Evolutionary conservation across 1,139 yeast species (phyloP).

Genomic region (Ogataea hybrid): DNA sequence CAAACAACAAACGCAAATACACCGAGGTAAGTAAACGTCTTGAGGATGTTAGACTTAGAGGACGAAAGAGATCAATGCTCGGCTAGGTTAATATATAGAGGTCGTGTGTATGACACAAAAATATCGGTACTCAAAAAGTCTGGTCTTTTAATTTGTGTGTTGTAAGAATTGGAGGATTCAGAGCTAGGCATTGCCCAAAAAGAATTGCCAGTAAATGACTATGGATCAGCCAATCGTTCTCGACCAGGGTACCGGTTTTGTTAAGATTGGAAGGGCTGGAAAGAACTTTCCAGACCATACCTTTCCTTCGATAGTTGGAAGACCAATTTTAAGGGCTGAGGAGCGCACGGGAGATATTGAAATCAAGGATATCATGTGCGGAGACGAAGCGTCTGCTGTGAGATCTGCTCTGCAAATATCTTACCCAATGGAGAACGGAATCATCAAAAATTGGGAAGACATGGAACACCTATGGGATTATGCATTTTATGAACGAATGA

Average conservation of each 20-base stretch:
- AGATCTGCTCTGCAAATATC: conserved; percentile 87
- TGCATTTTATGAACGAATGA: conserved; percentile 89
- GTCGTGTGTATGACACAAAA: conserved; percentile 7
- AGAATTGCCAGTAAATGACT: conserved; percentile 12
- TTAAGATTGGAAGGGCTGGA: conserved; percentile 93
- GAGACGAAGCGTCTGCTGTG: conserved; percentile 90
- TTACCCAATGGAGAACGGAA: conserved; percentile 99
- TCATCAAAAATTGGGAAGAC: conserved; percentile 96
- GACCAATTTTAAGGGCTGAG: conserved; percentile 96
- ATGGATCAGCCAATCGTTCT: conserved; percentile 51
- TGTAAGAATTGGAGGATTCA: conserved; percentile 5
- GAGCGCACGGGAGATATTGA: conserved; percentile 73
- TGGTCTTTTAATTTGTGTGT: conserved; percentile 7
- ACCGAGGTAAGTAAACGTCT: conserved; percentile 62
- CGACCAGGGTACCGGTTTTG: conserved; percentile 99
- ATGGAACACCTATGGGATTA: conserved; percentile 99
- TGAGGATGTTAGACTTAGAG: conserved; percentile 85
- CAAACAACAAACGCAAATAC: conserved; percentile 41
- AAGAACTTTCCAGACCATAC: conserved; percentile 97
- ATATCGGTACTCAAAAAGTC: not conserved
- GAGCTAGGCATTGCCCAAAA: conserved; percentile 6
- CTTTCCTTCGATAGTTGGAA: conserved; percentile 97
- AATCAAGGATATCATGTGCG: conserved; percentile 94
- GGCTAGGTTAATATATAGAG: conserved; percentile 39
- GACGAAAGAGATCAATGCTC: conserved; percentile 92